Evolutionary conservation across 495 filamentous ascomycete genomes (phyloP).

Genomic region (Aspergillus conjunctus): DNA sequence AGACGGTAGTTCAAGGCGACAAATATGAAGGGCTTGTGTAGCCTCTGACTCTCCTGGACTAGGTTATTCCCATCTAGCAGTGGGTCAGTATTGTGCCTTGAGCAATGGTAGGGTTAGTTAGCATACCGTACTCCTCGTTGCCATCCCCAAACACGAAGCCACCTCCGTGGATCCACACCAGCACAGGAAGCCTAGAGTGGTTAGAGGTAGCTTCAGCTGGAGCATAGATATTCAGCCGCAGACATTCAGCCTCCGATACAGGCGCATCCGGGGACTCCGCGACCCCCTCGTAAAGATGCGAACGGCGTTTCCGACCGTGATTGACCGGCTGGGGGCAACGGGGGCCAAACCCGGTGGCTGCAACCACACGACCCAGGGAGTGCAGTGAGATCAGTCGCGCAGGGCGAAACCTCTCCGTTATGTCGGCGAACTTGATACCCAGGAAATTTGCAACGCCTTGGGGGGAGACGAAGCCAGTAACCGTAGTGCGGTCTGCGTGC

Average conservation of each 20-base stretch:
- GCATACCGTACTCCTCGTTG: background rate
- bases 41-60: background rate
- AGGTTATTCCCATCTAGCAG: background rate
- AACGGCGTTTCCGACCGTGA: background rate
- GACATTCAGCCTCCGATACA: background rate
- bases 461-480: background rate
- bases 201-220: background rate
- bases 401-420: background rate
- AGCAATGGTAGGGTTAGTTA: background rate
- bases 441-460: background rate
- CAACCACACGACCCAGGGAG: background rate
- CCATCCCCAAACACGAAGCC: background rate
- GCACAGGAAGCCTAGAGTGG: background rate
- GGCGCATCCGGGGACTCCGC: background rate
- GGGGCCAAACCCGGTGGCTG: background rate
- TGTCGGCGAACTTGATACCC: background rate
- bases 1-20: background rate
- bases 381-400: background rate
- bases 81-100: background rate
- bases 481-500: background rate
- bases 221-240: background rate
- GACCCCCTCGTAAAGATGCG: background rate
- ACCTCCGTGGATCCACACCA: background rate
- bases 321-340: background rate
- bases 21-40: background rate